Evolutionary conservation across 371 early-diverging fungal species (phyloP).

Genomic region (Phascolomyces articulosus): DNA sequence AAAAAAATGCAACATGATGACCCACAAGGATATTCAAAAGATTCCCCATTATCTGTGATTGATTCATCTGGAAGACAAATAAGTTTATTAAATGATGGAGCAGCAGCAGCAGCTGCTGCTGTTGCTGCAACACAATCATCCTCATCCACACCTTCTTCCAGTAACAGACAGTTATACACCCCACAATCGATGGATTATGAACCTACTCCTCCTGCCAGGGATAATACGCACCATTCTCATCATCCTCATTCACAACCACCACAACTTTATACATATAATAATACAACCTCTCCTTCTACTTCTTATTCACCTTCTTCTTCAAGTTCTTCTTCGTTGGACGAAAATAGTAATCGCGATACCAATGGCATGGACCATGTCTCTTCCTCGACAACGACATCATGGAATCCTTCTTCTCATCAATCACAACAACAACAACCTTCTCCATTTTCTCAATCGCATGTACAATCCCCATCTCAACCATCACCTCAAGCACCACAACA

Average conservation of each 20-base stretch:
- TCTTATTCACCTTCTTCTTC: conserved; percentile 16
- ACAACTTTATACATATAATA: conserved; percentile 8
- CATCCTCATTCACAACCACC: too few species aligned
- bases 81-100: conserved; percentile 24
- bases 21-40: conserved; percentile 12
- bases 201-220: not conserved
- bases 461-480: not conserved
- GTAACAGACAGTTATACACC: not conserved
- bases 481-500: not conserved
- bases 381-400: conserved; percentile 1
- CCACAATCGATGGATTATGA: conserved; percentile 10
- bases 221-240: not conserved
- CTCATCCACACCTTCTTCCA: not conserved
- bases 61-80: conserved; percentile 34
- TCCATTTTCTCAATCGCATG: not conserved
- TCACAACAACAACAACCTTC: conserved; percentile 7
- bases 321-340: conserved; percentile 13
- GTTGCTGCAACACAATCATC: not conserved
- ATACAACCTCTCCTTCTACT: not conserved
- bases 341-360: conserved; percentile 3
- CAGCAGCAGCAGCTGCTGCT: conserved; percentile 3
- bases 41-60: conserved; percentile 22
- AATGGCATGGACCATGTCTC: not conserved
- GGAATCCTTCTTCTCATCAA: not conserved
- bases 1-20: conserved; percentile 16